Conservation (phyloP, 495 filamentous ascomycete species). For the Acidomyces sp. region DNA sequence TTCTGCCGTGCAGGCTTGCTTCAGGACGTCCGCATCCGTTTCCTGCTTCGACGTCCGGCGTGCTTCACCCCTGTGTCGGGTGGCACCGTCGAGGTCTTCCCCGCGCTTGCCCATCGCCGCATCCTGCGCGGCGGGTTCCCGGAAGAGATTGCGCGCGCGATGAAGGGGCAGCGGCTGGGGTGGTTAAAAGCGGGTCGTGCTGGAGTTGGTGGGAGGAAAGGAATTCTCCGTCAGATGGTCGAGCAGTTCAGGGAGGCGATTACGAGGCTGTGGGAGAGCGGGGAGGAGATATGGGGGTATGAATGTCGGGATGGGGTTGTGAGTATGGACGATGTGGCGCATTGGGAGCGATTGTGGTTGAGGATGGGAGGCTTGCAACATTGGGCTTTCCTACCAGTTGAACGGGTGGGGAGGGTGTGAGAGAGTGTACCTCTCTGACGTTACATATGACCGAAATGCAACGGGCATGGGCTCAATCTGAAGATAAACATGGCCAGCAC, state of each 20-base stretch:
- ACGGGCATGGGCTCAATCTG: too few species aligned
- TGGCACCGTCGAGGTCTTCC: not conserved
- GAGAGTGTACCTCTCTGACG: too few species aligned
- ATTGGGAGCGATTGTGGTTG: conserved; percentile 3
- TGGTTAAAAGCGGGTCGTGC: conserved; percentile 6
- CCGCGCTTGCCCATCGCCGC: not conserved
- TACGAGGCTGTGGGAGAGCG: not conserved
- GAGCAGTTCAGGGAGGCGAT: not conserved
- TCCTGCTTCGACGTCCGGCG: not conserved
- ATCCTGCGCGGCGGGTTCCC: conserved; percentile 6
- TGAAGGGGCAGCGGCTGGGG: conserved; percentile 4
- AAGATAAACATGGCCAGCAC: too few species aligned
- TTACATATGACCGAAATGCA: too few species aligned
- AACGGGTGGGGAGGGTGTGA: too few species aligned
- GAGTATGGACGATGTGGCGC: not conserved
- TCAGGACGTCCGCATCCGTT: not conserved
- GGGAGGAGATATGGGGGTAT: not conserved
- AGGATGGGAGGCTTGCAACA: not conserved
- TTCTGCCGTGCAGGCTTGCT: not conserved
- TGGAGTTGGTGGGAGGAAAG: too few species aligned
- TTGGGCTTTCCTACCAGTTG: not conserved
- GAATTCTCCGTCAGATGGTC: not conserved
- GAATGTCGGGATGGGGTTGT: not conserved
- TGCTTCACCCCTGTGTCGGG: not conserved
- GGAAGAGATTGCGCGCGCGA: conserved; percentile 3